Evolutionary conservation across 2,329 filamentous ascomycete genomes (phyloP), one percentile per base, ranked within the genome.

Genomic region (Fusarium haematococcum): DNA sequence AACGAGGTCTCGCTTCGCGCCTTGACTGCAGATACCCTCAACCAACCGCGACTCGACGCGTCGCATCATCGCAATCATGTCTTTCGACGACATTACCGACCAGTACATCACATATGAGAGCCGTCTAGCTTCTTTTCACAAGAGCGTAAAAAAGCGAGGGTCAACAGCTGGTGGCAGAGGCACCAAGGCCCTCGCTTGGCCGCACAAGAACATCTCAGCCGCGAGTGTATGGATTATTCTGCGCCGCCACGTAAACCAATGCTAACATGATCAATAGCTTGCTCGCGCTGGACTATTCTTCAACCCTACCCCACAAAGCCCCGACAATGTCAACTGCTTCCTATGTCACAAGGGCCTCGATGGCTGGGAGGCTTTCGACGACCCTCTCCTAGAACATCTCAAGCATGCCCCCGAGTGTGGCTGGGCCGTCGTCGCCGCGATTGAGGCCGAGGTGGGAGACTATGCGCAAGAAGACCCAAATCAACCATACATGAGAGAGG

Each of bases 281-380:
- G 96, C 97, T 6, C 91, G 90, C 79, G 96, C 97, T 66, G 97
- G 97, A 41, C 98, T 99, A 85, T 97, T 93, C 84, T 98, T 94
- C 84, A 90, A 92, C 70, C 96, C 97, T 2, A 91, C 90, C 16
- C 87, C 90, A 61, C 88, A 90, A 56, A 94, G 91, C 79, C 92
- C 92, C 41, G 97, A 99, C 82, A 98, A 98, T 82, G 94, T 94
- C 57, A 90, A 91, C 76, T 99, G 97, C 82, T 98, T 97, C 83
- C 88, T 95, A 41, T 99, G 97, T 84, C 86, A 91, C 71, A 93
- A 94, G 81, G 91, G 92, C 65, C 88, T 99, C 14, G 95, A 97
- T 81, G 95, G 95, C 69, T 99, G 97, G 97, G 96, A 98, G 79
- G 88, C 92, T 43, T 91, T 92, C 25, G 97, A 99, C 80, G 90